Percentiles rank a stretch among this genome's conserved stretches.
Evolutionary conservation across 129 eudicot genomes (phyloP).

Genomic region (Helichrysum umbraculigerum): DNA sequence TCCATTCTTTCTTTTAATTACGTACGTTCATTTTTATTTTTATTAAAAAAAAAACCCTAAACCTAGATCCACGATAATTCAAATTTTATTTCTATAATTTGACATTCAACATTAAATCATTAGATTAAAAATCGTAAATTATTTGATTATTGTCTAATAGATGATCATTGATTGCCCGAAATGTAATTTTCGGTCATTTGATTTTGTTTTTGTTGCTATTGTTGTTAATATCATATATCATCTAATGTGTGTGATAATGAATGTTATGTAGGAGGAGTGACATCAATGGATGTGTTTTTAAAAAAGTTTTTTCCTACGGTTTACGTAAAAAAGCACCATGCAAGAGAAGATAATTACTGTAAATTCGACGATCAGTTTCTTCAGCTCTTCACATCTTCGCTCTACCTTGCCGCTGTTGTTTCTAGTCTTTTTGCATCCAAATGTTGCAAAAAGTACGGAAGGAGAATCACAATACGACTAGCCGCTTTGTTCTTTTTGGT

Average conservation of each 20-base stretch:
- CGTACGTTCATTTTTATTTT: background rate
- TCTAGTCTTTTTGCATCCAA: conserved; percentile 49
- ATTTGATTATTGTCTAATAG: no score
- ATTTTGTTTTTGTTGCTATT: background rate
- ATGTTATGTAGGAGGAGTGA: conserved; percentile 56
- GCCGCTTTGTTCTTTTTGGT: conserved; percentile 52
- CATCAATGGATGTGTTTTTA: conserved; percentile 69
- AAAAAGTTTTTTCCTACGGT: conserved; percentile 56
- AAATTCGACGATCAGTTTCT: conserved; percentile 56
- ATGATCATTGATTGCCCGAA: background rate
- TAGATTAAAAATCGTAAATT: background rate
- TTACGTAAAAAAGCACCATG: conserved; percentile 46
- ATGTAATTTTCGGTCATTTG: background rate
- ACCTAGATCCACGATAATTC: background rate
- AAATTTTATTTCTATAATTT: background rate
- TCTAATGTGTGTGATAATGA: background rate
- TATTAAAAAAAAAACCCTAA: background rate
- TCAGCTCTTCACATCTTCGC: conserved; percentile 69
- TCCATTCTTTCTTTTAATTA: background rate
- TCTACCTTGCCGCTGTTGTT: conserved; percentile 61
- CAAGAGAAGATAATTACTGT: conserved; percentile 59
- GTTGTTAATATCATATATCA: background rate
- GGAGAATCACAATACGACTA: conserved; percentile 51
- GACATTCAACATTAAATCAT: background rate
- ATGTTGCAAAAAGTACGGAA: conserved; percentile 42